Conservation (phyloP, 345 rosid species). For the Cardamine chenopodiifolia region DNA sequence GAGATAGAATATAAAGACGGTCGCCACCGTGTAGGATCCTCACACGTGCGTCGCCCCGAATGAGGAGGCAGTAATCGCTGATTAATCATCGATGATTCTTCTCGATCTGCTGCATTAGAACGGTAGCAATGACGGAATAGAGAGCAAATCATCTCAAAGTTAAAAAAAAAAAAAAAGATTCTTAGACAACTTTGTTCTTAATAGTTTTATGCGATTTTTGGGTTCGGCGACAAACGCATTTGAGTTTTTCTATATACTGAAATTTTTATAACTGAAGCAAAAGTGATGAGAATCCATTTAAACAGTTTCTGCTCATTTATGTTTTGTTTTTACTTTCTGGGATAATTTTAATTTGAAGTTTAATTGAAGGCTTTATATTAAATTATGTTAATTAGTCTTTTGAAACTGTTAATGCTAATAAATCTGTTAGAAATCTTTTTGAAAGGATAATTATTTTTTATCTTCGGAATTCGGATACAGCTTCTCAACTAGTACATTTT, state of each 20-base stretch:
- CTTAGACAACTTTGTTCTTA: not conserved
- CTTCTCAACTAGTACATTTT: no score
- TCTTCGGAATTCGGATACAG: not conserved
- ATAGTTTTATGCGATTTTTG: not conserved
- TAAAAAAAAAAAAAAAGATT: not conserved
- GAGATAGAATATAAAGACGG: constrained; percentile 38
- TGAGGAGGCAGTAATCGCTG: not conserved
- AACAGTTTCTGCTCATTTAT: constrained; percentile 21
- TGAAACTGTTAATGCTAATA: constrained; percentile 6
- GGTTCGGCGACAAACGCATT: not conserved
- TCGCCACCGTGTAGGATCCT: constrained; percentile 29
- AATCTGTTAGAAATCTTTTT: constrained; percentile 1
- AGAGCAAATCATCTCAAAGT: constrained; percentile 21
- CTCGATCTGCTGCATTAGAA: not conserved
- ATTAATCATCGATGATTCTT: constrained; percentile 3
- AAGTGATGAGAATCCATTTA: not conserved
- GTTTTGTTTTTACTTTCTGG: not conserved
- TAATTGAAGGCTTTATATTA: not conserved
- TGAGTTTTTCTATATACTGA: not conserved
- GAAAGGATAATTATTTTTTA: not conserved
- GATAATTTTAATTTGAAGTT: not conserved
- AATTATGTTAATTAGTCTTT: not conserved
- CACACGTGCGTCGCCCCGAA: not conserved
- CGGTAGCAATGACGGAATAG: constrained; percentile 26
- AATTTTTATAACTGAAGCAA: not conserved